phyloP scores from a whole-genome alignment of 805 yeast species.

The Kodamaea restingae region DNA sequence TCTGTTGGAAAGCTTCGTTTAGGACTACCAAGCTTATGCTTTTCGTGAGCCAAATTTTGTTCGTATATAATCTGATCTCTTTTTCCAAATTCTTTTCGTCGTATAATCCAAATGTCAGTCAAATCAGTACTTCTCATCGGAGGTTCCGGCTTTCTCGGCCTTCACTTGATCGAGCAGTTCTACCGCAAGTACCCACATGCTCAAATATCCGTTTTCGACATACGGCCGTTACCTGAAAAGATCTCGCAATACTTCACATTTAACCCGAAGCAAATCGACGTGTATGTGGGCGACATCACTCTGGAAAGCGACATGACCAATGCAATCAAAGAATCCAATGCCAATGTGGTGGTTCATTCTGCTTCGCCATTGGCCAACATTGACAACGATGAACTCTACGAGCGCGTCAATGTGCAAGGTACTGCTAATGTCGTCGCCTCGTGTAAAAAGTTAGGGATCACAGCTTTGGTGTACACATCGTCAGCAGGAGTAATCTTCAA shows the following conservation, averaged over 20 bases:
- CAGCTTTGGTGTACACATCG: conserved; percentile 87
- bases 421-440: conserved; percentile 70
- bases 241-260: conserved; percentile 73
- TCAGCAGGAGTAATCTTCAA: conserved; percentile 97
- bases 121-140: conserved; percentile 82
- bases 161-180: conserved; percentile 86
- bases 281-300: conserved; percentile 83
- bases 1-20: too few species aligned
- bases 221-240: conserved; percentile 77
- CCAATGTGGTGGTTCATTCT: conserved; percentile 84
- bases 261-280: conserved; percentile 50
- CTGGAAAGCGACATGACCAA: conserved; percentile 59
- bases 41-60: too few species aligned
- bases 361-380: conserved; percentile 96
- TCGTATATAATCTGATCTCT: too few species aligned
- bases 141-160: conserved; percentile 92
- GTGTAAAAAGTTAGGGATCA: conserved; percentile 48
- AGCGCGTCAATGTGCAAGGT: conserved; percentile 87
- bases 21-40: too few species aligned
- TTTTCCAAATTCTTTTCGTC: background rate
- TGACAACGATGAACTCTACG: conserved; percentile 67
- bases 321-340: conserved; percentile 57
- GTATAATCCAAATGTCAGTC: conserved; percentile 14
- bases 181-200: conserved; percentile 62
- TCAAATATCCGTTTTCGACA: conserved; percentile 80